Evolutionary conservation across 768 basidiomycete genomes (phyloP).

Genomic region (Phallus indusiatus): DNA sequence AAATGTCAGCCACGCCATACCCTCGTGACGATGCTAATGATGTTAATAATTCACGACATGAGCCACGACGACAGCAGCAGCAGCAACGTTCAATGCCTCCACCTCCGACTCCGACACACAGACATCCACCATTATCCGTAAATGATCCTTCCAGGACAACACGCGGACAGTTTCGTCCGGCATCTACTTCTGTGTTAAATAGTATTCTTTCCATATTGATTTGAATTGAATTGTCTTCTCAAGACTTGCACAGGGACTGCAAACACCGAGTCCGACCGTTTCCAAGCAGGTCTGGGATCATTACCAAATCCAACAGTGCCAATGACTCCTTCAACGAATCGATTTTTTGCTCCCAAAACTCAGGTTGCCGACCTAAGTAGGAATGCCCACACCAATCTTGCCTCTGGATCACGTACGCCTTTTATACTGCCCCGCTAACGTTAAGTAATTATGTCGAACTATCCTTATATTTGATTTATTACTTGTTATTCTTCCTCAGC

Average conservation of each 20-base stretch:
- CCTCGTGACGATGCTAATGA: background rate
- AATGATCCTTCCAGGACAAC: background rate
- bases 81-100: conserved; percentile 7
- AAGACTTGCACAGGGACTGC: conserved; percentile 12
- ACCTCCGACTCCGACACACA: background rate
- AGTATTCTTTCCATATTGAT: background rate
- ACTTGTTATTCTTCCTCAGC: background rate
- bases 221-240: background rate
- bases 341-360: conserved; percentile 3
- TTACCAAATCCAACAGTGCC: conserved; percentile 20
- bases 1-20: conserved; percentile 29
- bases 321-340: conserved; percentile 18
- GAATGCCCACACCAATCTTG: background rate
- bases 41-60: background rate
- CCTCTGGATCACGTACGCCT: background rate
- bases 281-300: conserved; percentile 14
- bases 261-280: conserved; percentile 18
- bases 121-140: background rate
- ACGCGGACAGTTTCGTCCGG: background rate
- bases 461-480: background rate
- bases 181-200: background rate
- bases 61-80: background rate
- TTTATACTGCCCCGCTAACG: background rate
- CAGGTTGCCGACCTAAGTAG: background rate
- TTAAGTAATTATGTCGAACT: background rate